Base-by-base conservation (phyloP, 176 grass and related monocot species). In the Tuctoria greenei region DNA sequence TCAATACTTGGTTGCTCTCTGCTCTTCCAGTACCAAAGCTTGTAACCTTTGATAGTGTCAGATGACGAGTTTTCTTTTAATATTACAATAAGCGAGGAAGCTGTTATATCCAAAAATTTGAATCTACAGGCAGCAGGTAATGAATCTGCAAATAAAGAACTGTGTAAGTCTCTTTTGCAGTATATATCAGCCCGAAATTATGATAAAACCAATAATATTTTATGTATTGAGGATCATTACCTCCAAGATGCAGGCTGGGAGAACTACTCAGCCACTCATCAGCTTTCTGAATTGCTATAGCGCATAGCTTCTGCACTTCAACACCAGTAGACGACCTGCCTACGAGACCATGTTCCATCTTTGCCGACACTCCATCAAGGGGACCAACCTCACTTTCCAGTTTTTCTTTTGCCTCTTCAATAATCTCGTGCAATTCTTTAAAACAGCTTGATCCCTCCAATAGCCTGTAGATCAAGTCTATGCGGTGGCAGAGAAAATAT, bases 341-440 rank as follows among this genome's bases (percentile, higher is more conserved):
- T 17, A 99, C 96, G 2, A 99, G 95, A 84, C 92, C 89, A 79
- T 80, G 96, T 85, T 85, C 89, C 83, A 86, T 95, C 79, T 90
- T 95, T 66, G 96, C 96, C 39, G 91, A 92, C 64, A 95, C 86
- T 67, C 92, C 89, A 77, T 99, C 81, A 65, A 99, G 86, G 26
- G 92, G 89, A 27, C 96, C 96, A 73, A 95, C 85, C 87, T 99
- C 96, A 43, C 82, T 83, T 92, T 99, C 96, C 45, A 99, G 76
- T 77, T 92, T 99, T 81, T 73, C 85, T 79, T 95, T 92, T 49
- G 87, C 96, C 73, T 99, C 82, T 86, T 87, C 61, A 21, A 90
- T 79, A 82, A 95, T 99, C 27, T 77, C 68, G 74, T 90, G 83
- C 66, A 99, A 46, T 79, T 99, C 96, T 76, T 95, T 92, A 82